Evolutionary conservation across 257 asterid genomes (phyloP).

Genomic region (Thymus mandschuricus): DNA sequence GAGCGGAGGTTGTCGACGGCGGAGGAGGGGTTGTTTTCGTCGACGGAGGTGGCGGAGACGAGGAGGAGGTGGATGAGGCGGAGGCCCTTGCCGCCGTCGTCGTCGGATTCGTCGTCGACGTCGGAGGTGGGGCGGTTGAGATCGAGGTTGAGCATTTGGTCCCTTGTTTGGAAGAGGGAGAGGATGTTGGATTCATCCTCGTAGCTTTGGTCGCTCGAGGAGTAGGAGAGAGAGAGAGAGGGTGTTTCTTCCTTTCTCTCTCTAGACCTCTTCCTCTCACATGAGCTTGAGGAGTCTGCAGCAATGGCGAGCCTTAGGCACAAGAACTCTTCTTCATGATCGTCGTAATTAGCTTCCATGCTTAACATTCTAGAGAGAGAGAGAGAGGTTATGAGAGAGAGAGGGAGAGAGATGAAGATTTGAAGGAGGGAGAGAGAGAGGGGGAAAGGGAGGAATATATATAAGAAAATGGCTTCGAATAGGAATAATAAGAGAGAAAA

Average conservation of each 20-base stretch:
- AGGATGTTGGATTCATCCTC: constrained; percentile 69
- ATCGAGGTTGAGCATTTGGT: constrained; percentile 60
- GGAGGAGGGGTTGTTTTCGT: constrained; percentile 40
- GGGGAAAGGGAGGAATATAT: constrained; percentile 26
- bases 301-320: constrained; percentile 58
- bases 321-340: constrained; percentile 56
- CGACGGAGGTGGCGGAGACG: constrained; percentile 61
- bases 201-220: constrained; percentile 42
- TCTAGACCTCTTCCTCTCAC: constrained; percentile 41
- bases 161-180: constrained; percentile 64
- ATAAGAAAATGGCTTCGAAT: constrained; percentile 31
- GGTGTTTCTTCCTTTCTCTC: constrained; percentile 29
- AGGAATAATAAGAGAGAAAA: constrained; percentile 23
- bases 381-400: not conserved
- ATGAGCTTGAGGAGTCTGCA: constrained; percentile 34
- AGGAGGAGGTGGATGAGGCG: constrained; percentile 70
- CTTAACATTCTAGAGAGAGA: constrained; percentile 24
- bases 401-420: not conserved
- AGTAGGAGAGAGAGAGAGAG: constrained; percentile 26
- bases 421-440: constrained; percentile 20
- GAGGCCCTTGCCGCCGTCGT: constrained; percentile 59
- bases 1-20: constrained; percentile 53
- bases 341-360: constrained; percentile 56
- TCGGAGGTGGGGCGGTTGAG: constrained; percentile 12
- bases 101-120: constrained; percentile 1